Percentiles rank a stretch among this genome's conserved stretches.
Conservation (phyloP, 2,329 filamentous ascomycete species). For the Aspergillus pseudoviridinutans region DNA sequence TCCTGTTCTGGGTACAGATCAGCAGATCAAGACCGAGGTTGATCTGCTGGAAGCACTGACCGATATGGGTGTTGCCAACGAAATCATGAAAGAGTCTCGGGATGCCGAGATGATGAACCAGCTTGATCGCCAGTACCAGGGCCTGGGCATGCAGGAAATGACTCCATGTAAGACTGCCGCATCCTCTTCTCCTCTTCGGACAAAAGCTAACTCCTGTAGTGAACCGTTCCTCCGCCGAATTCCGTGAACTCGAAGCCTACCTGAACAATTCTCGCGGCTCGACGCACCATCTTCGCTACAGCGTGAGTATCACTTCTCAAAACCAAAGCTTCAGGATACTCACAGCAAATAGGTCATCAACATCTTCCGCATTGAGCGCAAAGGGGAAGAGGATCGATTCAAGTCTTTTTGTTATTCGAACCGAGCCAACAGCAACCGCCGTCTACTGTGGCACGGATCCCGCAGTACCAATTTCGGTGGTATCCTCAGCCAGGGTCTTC, state of each 20-base stretch:
- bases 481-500: constrained; percentile 80
- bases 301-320: constrained; percentile 15
- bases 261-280: constrained; percentile 61
- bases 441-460: constrained; percentile 84
- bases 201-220: constrained; percentile 37
- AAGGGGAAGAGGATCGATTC: constrained; percentile 69
- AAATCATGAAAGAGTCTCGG: constrained; percentile 69
- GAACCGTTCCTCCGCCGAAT: constrained; percentile 58
- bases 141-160: constrained; percentile 73
- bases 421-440: constrained; percentile 58
- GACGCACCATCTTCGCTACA: constrained; percentile 56
- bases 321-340: neutral
- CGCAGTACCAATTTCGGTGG: constrained; percentile 80
- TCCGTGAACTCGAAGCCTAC: constrained; percentile 61
- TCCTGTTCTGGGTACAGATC: constrained; percentile 58
- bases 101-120: constrained; percentile 54
- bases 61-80: constrained; percentile 78
- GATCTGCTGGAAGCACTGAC: constrained; percentile 75
- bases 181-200: neutral
- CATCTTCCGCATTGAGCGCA: constrained; percentile 78
- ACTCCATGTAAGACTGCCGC: constrained; percentile 45
- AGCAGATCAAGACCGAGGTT: constrained; percentile 68
- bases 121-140: constrained; percentile 69
- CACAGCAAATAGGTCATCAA: constrained; percentile 51
- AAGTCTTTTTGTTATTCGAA: constrained; percentile 52